phyloP scores from a whole-genome alignment of 2,329 filamentous ascomycete species.

The Massarina eburnea region DNA sequence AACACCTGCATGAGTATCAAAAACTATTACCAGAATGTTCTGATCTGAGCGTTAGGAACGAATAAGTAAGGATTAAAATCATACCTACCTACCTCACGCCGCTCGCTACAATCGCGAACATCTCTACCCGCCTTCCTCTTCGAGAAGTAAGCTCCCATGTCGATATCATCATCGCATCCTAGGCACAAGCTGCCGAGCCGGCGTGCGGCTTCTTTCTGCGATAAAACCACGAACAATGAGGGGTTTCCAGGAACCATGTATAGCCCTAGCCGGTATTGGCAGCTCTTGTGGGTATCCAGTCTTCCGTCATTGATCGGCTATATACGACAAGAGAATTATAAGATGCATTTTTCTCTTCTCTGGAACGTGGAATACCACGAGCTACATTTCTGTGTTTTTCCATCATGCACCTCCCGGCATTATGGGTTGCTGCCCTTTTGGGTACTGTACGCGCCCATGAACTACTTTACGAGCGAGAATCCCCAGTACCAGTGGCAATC shows the following conservation, averaged over 20 bases:
- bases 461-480: slow-evolving; percentile 24
- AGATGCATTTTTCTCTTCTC: background rate
- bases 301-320: slow-evolving; percentile 5
- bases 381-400: background rate
- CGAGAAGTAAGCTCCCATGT: slow-evolving; percentile 26
- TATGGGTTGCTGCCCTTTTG: slow-evolving; percentile 17
- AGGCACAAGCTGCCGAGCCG: slow-evolving; percentile 27
- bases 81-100: background rate
- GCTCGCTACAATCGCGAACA: background rate
- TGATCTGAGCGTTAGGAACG: too few species aligned
- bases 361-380: background rate
- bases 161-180: slow-evolving; percentile 15
- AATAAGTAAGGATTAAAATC: too few species aligned
- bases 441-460: slow-evolving; percentile 26
- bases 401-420: slow-evolving; percentile 22
- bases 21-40: too few species aligned
- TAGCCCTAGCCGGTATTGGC: slow-evolving; percentile 29
- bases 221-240: slow-evolving; percentile 11
- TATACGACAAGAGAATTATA: background rate
- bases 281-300: slow-evolving; percentile 17
- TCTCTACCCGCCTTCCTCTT: slow-evolving; percentile 28
- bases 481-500: slow-evolving; percentile 31
- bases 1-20: too few species aligned
- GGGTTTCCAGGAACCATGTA: slow-evolving; percentile 8
- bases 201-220: slow-evolving; percentile 9